Percentiles rank a stretch among this genome's conserved stretches.
These are phyloP conservation scores for Erodium trifolium DNA, from an alignment of 441 rosid genomes.

Conservation along the genomic window DNA sequence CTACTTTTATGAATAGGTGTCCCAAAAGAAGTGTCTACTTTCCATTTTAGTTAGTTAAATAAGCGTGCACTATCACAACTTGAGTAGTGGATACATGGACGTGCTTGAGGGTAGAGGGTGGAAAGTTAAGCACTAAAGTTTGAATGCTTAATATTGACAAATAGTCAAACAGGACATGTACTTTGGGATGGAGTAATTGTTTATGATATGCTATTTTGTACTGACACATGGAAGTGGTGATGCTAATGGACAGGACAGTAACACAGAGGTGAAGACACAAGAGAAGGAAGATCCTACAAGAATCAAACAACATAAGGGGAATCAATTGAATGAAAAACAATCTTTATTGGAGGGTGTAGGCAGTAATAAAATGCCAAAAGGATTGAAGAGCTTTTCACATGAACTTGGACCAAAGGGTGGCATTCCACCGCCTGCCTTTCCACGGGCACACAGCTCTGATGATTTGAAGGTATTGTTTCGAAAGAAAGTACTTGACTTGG, in stretches of 20 bases:
- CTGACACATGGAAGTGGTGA: slow-evolving; percentile 13
- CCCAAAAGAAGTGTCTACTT: no score
- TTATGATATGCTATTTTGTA: slow-evolving; percentile 6
- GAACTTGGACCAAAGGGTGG: slow-evolving; percentile 71
- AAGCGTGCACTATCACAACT: background rate
- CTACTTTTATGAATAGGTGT: no score
- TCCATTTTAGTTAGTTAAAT: no score
- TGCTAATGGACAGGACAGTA: slow-evolving; percentile 37
- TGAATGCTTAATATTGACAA: background rate
- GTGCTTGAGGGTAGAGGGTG: no score
- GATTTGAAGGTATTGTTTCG: slow-evolving; percentile 45
- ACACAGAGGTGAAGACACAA: slow-evolving; percentile 26
- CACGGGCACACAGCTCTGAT: slow-evolving; percentile 63
- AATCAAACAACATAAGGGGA: slow-evolving; percentile 23
- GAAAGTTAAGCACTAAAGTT: no score
- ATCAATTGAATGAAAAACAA: slow-evolving; percentile 21
- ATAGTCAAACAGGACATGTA: background rate
- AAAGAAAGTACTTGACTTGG: slow-evolving; percentile 7
- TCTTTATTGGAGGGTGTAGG: slow-evolving; percentile 27
- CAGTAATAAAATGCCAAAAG: slow-evolving; percentile 36
- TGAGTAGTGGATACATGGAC: background rate
- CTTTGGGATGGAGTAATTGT: background rate
- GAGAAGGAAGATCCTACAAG: slow-evolving; percentile 29
- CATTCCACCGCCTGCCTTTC: slow-evolving; percentile 31
- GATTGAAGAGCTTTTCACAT: slow-evolving; percentile 69